phyloP scores from a whole-genome alignment of 2,329 filamentous ascomycete genomes.

The Epichloe elymi region DNA sequence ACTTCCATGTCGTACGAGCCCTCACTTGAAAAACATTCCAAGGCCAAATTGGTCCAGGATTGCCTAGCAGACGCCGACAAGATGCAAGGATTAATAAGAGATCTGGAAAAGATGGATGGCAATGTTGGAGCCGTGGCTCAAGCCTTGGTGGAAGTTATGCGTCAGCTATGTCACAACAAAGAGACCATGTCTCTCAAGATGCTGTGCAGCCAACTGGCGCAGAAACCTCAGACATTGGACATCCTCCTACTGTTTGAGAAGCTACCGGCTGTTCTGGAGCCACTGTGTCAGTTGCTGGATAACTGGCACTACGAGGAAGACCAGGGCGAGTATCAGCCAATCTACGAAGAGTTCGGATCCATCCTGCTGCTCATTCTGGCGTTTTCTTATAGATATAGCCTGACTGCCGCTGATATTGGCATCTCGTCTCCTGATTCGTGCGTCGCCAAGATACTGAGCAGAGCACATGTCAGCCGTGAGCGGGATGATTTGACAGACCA shows the following conservation, averaged over 20 bases:
- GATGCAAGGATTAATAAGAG: slow-evolving; percentile 62
- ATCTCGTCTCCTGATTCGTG: slow-evolving; percentile 48
- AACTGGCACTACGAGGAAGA: slow-evolving; percentile 74
- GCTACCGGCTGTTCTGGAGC: slow-evolving; percentile 54
- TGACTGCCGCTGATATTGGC: slow-evolving; percentile 52
- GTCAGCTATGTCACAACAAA: slow-evolving; percentile 55
- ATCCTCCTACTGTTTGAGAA: slow-evolving; percentile 65
- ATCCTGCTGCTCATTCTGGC: slow-evolving; percentile 62
- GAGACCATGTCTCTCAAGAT: slow-evolving; percentile 72
- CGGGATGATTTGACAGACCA: slow-evolving; percentile 48
- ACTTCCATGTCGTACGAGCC: slow-evolving; percentile 70
- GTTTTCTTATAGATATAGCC: slow-evolving; percentile 61
- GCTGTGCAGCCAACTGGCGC: slow-evolving; percentile 59
- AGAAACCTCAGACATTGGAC: slow-evolving; percentile 59
- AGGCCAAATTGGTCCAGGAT: slow-evolving; percentile 65
- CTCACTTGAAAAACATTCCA: slow-evolving; percentile 58
- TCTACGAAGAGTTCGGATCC: slow-evolving; percentile 76
- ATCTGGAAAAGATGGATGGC: slow-evolving; percentile 81
- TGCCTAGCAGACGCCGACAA: slow-evolving; percentile 65
- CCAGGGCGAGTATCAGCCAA: slow-evolving; percentile 70
- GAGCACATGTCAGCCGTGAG: slow-evolving; percentile 42
- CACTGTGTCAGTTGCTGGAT: slow-evolving; percentile 63
- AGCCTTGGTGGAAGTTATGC: slow-evolving; percentile 61
- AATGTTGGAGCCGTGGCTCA: slow-evolving; percentile 78
- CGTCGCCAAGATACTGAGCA: slow-evolving; percentile 50